Percentiles rank a stretch among this genome's conserved stretches.
phyloP scores from a whole-genome alignment of 2,329 filamentous ascomycete genomes.

The Westerdykella ornata region DNA sequence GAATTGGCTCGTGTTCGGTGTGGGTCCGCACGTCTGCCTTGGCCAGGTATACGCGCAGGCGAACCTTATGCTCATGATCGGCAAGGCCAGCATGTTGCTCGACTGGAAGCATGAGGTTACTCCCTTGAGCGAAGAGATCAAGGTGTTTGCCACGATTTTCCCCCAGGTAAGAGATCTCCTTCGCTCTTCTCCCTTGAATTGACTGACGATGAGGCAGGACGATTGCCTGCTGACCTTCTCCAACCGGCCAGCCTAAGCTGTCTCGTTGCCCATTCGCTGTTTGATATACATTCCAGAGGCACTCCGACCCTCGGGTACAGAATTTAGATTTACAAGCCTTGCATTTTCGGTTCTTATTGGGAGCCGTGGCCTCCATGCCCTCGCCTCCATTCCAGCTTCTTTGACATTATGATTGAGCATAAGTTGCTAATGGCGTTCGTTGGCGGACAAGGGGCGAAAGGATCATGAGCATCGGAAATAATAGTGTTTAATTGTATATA shows the following conservation, averaged over 20 bases:
- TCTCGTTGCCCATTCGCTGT: constrained; percentile 8
- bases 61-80: constrained; percentile 79
- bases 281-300: constrained; percentile 17
- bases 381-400: constrained; percentile 10
- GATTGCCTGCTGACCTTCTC: constrained; percentile 71
- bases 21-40: constrained; percentile 89
- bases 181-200: constrained; percentile 1
- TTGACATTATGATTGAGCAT: constrained; percentile 24
- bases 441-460: constrained; percentile 4
- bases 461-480: constrained; percentile 2
- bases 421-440: constrained; percentile 10
- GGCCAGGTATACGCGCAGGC: constrained; percentile 84
- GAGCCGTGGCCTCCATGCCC: background rate
- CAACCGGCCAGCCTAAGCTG: constrained; percentile 6
- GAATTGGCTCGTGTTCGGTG: constrained; percentile 96
- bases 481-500: constrained; percentile 10
- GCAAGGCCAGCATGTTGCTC: constrained; percentile 75
- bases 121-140: constrained; percentile 78
- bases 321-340: constrained; percentile 22
- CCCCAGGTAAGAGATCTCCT: constrained; percentile 63
- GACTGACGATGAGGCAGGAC: constrained; percentile 49
- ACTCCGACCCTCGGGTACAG: constrained; percentile 10
- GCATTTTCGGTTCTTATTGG: constrained; percentile 14
- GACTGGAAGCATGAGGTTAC: constrained; percentile 87
- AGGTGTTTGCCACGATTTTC: constrained; percentile 96